These are phyloP conservation scores for Fonsecaea pedrosoi DNA, from an alignment of 2,329 filamentous ascomycete species.

Conservation along the genomic window DNA sequence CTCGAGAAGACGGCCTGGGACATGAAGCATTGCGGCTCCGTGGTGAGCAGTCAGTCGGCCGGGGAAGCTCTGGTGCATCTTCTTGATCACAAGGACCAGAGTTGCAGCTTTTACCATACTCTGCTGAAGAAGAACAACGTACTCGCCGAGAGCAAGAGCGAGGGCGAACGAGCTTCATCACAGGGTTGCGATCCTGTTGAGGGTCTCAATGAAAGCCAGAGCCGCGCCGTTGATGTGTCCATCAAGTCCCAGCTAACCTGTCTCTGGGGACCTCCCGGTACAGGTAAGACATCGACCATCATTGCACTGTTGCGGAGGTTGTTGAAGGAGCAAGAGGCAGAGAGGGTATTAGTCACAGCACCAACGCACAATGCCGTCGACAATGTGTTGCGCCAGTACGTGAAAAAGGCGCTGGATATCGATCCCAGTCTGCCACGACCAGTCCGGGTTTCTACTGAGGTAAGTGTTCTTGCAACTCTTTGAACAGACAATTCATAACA, in stretches of 20 bases:
- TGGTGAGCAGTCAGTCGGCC: slow-evolving; percentile 51
- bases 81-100: slow-evolving; percentile 42
- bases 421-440: slow-evolving; percentile 21
- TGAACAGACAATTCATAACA: not conserved
- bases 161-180: not conserved
- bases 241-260: slow-evolving; percentile 47
- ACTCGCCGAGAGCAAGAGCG: not conserved
- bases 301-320: slow-evolving; percentile 49
- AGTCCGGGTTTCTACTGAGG: slow-evolving; percentile 45
- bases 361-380: slow-evolving; percentile 57
- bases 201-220: slow-evolving; percentile 47
- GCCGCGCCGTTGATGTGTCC: slow-evolving; percentile 44
- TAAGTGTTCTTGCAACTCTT: slow-evolving; percentile 22
- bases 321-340: slow-evolving; percentile 39
- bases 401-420: slow-evolving; percentile 28
- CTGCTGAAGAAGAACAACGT: slow-evolving; percentile 28
- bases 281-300: slow-evolving; percentile 55
- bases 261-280: slow-evolving; percentile 56
- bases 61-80: slow-evolving; percentile 49
- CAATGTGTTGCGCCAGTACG: slow-evolving; percentile 51
- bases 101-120: slow-evolving; percentile 45
- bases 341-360: slow-evolving; percentile 49
- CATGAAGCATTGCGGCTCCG: slow-evolving; percentile 50
- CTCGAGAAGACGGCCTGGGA: slow-evolving; percentile 49
- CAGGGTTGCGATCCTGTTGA: slow-evolving; percentile 12